Evolutionary conservation across 2,329 filamentous ascomycete genomes (phyloP).

Genomic region (Trichoderma koningiopsis): DNA sequence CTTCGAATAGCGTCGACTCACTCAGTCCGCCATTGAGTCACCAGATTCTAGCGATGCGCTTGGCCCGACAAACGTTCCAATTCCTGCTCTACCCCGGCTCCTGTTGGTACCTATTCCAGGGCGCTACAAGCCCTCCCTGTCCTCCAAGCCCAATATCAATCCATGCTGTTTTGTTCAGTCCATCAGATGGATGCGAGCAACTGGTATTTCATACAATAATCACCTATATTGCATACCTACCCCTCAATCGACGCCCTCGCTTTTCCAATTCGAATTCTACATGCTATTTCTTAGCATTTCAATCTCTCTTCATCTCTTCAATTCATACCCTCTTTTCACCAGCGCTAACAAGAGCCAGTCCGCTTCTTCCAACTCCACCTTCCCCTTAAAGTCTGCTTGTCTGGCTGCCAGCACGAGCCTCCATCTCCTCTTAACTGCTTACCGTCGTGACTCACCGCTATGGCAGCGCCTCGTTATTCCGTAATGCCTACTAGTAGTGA

Average conservation of each 20-base stretch:
- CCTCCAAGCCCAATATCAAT: neutral
- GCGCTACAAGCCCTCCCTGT: neutral
- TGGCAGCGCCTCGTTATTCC: neutral
- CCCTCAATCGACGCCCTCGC: neutral
- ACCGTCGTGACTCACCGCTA: conserved; percentile 19
- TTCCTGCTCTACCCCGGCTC: neutral
- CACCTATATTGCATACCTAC: neutral
- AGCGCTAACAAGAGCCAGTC: neutral
- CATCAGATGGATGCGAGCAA: neutral
- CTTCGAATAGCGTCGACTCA: conserved; percentile 17
- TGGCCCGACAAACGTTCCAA: conserved; percentile 16
- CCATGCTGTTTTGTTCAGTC: neutral
- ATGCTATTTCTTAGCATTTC: too few relatives aligned
- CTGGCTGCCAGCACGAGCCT: neutral
- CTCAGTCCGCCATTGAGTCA: conserved; percentile 12
- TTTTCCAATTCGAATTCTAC: neutral
- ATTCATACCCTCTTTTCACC: neutral
- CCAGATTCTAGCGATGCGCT: neutral
- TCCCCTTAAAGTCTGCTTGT: conserved; percentile 13
- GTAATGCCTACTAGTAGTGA: neutral
- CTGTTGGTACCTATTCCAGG: neutral
- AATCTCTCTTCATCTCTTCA: neutral
- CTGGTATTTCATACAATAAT: neutral
- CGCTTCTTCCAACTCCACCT: conserved; percentile 12
- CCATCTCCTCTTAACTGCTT: neutral